Evolutionary conservation across 1,139 yeast genomes (phyloP).

Genomic region (Ogataea hybrid): DNA sequence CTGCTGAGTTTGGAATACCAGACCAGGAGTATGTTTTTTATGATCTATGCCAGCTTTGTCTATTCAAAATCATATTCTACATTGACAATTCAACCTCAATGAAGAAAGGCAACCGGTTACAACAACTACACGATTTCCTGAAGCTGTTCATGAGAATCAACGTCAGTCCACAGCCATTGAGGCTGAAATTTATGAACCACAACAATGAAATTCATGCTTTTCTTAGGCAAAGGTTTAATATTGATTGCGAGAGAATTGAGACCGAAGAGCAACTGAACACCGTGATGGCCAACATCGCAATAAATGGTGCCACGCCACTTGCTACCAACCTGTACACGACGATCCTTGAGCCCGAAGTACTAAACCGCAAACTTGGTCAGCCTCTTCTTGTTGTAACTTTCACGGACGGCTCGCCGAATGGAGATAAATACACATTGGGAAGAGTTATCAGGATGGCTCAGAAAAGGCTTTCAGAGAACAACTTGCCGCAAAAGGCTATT

Average conservation of each 20-base stretch:
- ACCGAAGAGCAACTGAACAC: conserved; percentile 17
- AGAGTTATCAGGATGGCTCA: conserved; percentile 16
- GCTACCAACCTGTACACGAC: conserved; percentile 18
- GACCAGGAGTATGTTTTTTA: conserved; percentile 21
- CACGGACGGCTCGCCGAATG: conserved; percentile 24
- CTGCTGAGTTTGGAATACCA: conserved; percentile 14
- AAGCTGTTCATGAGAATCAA: conserved; percentile 18
- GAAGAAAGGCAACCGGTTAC: conserved; percentile 18
- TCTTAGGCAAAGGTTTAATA: conserved; percentile 1
- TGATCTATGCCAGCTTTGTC: conserved; percentile 22
- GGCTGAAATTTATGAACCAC: conserved; percentile 21
- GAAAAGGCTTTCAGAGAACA: conserved; percentile 8
- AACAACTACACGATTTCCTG: conserved; percentile 19
- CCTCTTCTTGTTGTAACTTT: conserved; percentile 21
- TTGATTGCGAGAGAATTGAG: conserved; percentile 18
- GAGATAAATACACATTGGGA: conserved; percentile 14
- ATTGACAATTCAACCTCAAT: conserved; percentile 26
- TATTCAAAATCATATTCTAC: conserved; percentile 20
- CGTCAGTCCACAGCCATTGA: conserved; percentile 21
- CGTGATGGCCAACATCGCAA: conserved; percentile 15
- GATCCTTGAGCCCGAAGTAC: conserved; percentile 20
- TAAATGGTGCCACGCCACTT: conserved; percentile 22
- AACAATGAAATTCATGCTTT: conserved; percentile 15
- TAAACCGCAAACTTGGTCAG: conserved; percentile 13
- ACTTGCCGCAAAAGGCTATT: conserved; percentile 15